phyloP scores from a whole-genome alignment of 78 protist species.

The Cavenderia fasciculata region DNA sequence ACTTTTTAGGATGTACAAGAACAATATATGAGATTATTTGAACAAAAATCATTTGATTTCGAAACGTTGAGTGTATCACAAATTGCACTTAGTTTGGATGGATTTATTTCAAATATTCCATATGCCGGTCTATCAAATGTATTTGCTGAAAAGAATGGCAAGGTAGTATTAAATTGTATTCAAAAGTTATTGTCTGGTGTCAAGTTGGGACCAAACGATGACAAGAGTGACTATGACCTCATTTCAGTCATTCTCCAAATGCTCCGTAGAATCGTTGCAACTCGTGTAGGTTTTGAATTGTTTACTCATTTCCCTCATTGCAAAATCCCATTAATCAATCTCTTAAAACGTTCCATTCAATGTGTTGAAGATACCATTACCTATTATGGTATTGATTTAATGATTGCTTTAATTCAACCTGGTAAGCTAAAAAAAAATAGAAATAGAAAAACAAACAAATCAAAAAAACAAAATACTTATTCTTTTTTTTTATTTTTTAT shows the following conservation, averaged over 20 bases:
- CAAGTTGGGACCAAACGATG: not conserved
- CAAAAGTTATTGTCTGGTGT: constrained; percentile 35
- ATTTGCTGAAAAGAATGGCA: constrained; percentile 65
- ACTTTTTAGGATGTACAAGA: constrained; percentile 49
- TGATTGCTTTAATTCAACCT: constrained; percentile 57
- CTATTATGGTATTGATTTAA: constrained; percentile 49
- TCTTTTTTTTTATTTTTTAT: not conserved
- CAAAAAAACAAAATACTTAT: not conserved
- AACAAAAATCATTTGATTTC: constrained; percentile 60
- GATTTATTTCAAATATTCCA: constrained; percentile 64
- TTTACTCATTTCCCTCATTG: constrained; percentile 77
- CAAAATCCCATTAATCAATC: constrained; percentile 52
- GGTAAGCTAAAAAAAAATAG: no score
- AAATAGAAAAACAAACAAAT: no score
- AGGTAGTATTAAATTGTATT: constrained; percentile 46
- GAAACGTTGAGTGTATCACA: constrained; percentile 45
- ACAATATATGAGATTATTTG: constrained; percentile 57
- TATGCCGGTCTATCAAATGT: constrained; percentile 31
- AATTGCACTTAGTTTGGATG: constrained; percentile 49
- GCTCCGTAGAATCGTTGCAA: constrained; percentile 60
- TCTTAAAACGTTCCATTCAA: constrained; percentile 45
- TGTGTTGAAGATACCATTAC: constrained; percentile 67
- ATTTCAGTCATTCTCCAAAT: constrained; percentile 62
- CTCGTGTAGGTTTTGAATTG: constrained; percentile 74
- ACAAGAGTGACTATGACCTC: constrained; percentile 26